Evolutionary conservation across 768 basidiomycete genomes (phyloP).

Genomic region (Dioszegia aurantiaca): DNA sequence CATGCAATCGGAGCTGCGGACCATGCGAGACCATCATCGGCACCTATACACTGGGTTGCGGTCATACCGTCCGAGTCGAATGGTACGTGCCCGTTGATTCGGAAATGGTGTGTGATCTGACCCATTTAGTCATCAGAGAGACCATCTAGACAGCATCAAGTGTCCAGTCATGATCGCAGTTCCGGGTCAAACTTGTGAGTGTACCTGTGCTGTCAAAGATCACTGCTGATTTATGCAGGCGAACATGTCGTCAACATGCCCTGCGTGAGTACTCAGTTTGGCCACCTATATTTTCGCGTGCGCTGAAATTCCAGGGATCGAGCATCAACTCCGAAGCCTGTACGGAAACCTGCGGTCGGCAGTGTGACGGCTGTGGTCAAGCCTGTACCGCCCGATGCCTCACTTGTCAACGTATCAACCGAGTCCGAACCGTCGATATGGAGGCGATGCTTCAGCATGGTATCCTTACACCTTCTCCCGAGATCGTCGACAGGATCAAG

Average conservation of each 20-base stretch:
- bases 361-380: slow-evolving; percentile 62
- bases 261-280: background rate
- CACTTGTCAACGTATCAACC: slow-evolving; percentile 61
- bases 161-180: background rate
- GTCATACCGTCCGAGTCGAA: background rate
- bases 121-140: slow-evolving; percentile 3
- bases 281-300: no score
- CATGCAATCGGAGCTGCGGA: background rate
- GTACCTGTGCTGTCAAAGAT: no score
- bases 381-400: slow-evolving; percentile 58
- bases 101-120: no score
- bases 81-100: background rate
- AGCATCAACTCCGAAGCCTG: slow-evolving; percentile 61
- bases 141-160: background rate
- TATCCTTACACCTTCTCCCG: background rate
- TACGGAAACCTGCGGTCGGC: slow-evolving; percentile 56
- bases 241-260: slow-evolving; percentile 55
- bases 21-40: background rate
- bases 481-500: background rate
- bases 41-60: background rate
- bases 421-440: slow-evolving; percentile 21
- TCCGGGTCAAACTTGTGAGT: background rate
- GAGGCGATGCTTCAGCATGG: background rate
- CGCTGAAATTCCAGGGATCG: background rate
- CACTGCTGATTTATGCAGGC: slow-evolving; percentile 49